These are phyloP conservation scores for Sabuloglossum arenarium DNA, from an alignment of 495 filamentous ascomycete species.

Conservation along the genomic window DNA sequence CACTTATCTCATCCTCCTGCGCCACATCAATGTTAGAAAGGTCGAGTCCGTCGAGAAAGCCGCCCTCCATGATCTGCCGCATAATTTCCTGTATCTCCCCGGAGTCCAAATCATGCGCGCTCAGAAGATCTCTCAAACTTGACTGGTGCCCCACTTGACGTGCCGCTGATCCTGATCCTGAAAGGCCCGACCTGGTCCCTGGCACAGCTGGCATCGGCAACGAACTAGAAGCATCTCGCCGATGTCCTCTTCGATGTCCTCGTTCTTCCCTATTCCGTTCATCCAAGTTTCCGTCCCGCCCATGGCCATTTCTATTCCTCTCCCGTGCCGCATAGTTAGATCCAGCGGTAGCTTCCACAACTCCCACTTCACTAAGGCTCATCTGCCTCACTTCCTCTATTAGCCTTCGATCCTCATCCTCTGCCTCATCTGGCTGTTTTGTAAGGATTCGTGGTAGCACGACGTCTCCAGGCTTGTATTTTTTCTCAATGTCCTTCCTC, in stretches of 20 bases:
- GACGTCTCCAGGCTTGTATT: constrained; percentile 59
- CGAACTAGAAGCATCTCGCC: not conserved
- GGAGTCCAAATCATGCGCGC: constrained; percentile 48
- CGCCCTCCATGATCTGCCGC: constrained; percentile 73
- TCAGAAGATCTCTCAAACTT: constrained; percentile 64
- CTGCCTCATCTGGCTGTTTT: constrained; percentile 23
- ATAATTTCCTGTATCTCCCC: constrained; percentile 69
- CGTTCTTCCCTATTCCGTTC: not conserved
- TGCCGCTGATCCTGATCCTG: constrained; percentile 4
- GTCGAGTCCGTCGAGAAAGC: constrained; percentile 67
- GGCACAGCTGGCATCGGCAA: not conserved
- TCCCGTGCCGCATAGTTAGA: constrained; percentile 8
- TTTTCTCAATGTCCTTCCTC: constrained; percentile 42
- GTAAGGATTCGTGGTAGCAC: constrained; percentile 35
- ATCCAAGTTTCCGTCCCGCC: constrained; percentile 9
- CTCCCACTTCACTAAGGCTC: constrained; percentile 47
- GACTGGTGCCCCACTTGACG: constrained; percentile 66
- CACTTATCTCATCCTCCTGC: constrained; percentile 71
- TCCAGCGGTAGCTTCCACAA: constrained; percentile 1
- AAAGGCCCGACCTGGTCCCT: not conserved
- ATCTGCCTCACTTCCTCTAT: constrained; percentile 47
- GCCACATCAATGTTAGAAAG: constrained; percentile 54
- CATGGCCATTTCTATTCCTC: constrained; percentile 15
- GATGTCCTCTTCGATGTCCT: not conserved
- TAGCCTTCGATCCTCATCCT: constrained; percentile 40